phyloP scores from a whole-genome alignment of 1,139 yeast species.

The Meyerozyma smithsonii region DNA sequence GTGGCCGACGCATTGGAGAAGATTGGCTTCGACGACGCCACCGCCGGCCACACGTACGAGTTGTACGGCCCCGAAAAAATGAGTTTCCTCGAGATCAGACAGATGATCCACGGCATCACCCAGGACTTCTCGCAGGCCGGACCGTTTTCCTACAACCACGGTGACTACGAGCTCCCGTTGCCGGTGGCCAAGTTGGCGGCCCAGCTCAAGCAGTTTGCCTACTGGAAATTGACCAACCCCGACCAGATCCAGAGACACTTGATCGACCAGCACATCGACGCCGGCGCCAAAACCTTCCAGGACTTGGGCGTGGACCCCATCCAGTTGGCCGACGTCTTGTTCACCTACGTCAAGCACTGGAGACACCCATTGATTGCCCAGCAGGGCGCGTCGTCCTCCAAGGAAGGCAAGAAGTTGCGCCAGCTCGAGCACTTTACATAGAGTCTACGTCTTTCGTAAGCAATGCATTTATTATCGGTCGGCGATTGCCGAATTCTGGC shows the following conservation, averaged over 20 bases:
- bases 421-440: slow-evolving; percentile 43
- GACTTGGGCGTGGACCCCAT: slow-evolving; percentile 74
- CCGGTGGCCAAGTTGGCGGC: slow-evolving; percentile 44
- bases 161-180: slow-evolving; percentile 35
- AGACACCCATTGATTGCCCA: slow-evolving; percentile 50
- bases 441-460: slow-evolving; percentile 4
- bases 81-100: slow-evolving; percentile 62
- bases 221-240: slow-evolving; percentile 68
- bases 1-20: slow-evolving; percentile 76
- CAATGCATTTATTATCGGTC: slow-evolving; percentile 1
- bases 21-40: slow-evolving; percentile 78
- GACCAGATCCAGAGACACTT: slow-evolving; percentile 77
- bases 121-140: slow-evolving; percentile 55
- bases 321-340: slow-evolving; percentile 63
- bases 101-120: slow-evolving; percentile 63
- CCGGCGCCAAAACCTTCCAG: slow-evolving; percentile 57
- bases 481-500: slow-evolving; percentile 10
- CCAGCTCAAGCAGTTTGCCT: slow-evolving; percentile 47
- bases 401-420: slow-evolving; percentile 41
- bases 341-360: slow-evolving; percentile 57
- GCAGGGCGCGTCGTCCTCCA: slow-evolving; percentile 40
- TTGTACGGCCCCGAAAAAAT: slow-evolving; percentile 69
- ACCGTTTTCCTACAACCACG: slow-evolving; percentile 52
- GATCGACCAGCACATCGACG: slow-evolving; percentile 62
- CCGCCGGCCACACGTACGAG: slow-evolving; percentile 74